Base-by-base conservation (phyloP, 2,329 filamentous ascomycete species). In the Shiraia bambusicola region DNA sequence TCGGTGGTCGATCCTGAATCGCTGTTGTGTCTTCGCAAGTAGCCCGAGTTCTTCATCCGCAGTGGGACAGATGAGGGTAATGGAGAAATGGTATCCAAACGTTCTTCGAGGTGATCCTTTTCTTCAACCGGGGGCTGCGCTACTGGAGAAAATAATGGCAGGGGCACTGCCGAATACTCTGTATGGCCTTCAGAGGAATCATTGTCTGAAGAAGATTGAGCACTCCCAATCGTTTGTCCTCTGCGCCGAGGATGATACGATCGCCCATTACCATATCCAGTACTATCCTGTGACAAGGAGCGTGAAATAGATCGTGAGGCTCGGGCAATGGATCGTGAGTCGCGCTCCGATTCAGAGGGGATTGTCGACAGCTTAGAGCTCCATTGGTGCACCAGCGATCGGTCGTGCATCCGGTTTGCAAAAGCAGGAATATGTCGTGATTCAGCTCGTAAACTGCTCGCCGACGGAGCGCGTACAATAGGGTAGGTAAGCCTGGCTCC, bases 361-460 rank as follows among this genome's bases (percentile, higher is more conserved):
- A 67, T 69, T 13, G 66, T 70, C 37, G 67, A 69, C 32, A 69
- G 59, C 53, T 67, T 64, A 14, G 67, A 67, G 52, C 66, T 69
- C 66, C 66, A 69, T 33, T 66, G 63, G 46, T 69, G 66, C 45
- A 63, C 60, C 40, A 65, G 54, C 12, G 58, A 50, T 37, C 56
- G 63, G 45, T 64, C 59, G 51, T 61, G 63, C 69, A 71, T 71
- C 61, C 67, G 69, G 53, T 65, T 61, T 34, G 64, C 52, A 32
- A 66, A 62, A 35, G 52, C 62, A 15, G 63, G 60, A 37, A 63
- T 41, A 26, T 61, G 54, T 36, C 64, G 62, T 39, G 64, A 62
- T 44, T 62, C 58, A 35, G 63, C 63, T 54, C 61, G 63, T 53
- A 63, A 59, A 53, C 59, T 63, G 49, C 54, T 69, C 37, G 59